Conservation (phyloP, 2,329 filamentous ascomycete genomes). For the Fusarium compactum region DNA sequence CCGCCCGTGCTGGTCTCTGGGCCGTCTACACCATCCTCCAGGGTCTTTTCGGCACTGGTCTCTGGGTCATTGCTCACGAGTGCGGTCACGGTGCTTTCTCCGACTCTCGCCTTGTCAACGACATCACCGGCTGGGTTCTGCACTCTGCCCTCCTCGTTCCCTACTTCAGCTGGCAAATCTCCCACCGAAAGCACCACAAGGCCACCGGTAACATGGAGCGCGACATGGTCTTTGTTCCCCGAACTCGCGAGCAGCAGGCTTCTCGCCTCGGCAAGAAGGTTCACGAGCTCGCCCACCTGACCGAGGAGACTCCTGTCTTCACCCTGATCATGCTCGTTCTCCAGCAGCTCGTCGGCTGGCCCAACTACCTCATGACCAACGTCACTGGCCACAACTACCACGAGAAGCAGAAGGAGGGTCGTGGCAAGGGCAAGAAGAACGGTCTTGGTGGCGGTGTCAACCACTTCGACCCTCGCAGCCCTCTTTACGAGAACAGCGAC, state of each 20-base stretch:
- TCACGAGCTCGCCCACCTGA: conserved; percentile 88
- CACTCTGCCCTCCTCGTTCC: conserved; percentile 92
- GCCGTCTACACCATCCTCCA: conserved; percentile 80
- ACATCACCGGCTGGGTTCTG: conserved; percentile 90
- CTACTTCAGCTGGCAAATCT: conserved; percentile 99
- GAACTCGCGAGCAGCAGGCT: conserved; percentile 86
- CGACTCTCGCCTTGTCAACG: conserved; percentile 88
- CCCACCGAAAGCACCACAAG: conserved; percentile 99
- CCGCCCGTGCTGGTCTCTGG: conserved; percentile 74
- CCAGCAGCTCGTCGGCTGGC: conserved; percentile 95
- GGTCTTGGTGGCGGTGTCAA: conserved; percentile 85
- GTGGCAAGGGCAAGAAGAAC: conserved; percentile 92
- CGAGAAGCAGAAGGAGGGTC: conserved; percentile 89
- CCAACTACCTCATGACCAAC: conserved; percentile 89
- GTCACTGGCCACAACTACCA: conserved; percentile 97
- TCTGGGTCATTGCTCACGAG: conserved; percentile 98
- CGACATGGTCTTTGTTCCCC: conserved; percentile 99
- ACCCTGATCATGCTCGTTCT: conserved; percentile 79
- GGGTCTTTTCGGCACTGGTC: conserved; percentile 90
- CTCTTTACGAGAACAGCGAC: conserved; percentile 91
- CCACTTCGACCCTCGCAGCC: conserved; percentile 91
- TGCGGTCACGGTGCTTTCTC: conserved; percentile 98
- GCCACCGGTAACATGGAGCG: conserved; percentile 96
- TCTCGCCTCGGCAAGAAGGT: conserved; percentile 77
- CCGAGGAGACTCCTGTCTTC: conserved; percentile 92